Evolutionary conservation across 768 basidiomycete genomes (phyloP).

Genomic region (Phallus indusiatus): DNA sequence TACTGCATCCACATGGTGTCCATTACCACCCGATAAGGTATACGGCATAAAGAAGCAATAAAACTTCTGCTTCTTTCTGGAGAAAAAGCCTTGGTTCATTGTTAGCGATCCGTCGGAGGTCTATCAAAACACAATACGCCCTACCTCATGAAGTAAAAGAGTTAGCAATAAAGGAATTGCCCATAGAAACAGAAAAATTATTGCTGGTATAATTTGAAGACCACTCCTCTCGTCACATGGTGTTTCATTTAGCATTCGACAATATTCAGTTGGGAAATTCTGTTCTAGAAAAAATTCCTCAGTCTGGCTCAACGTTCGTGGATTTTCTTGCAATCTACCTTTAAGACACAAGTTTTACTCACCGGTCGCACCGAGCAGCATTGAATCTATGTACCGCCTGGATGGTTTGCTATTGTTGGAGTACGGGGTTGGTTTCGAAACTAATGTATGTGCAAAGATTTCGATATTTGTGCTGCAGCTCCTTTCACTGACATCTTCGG

Average conservation of each 20-base stretch:
- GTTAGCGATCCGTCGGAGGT: too few species aligned
- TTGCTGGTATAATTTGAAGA: background rate
- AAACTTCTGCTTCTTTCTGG: too few species aligned
- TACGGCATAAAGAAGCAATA: too few species aligned
- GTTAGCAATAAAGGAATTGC: background rate
- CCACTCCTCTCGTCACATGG: background rate
- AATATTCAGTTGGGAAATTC: background rate
- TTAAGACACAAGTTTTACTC: background rate
- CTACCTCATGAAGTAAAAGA: background rate
- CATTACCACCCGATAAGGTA: too few species aligned
- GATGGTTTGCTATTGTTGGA: constrained; percentile 1
- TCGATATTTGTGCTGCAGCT: background rate
- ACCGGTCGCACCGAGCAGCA: background rate
- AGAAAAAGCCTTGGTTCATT: too few species aligned
- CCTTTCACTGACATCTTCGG: background rate
- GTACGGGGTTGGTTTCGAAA: background rate
- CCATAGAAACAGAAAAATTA: constrained; percentile 1
- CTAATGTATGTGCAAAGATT: constrained; percentile 1
- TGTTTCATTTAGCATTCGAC: background rate
- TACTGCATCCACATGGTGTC: too few species aligned
- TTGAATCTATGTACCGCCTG: constrained; percentile 1
- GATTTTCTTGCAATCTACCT: too few species aligned
- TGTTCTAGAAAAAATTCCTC: constrained; percentile 3
- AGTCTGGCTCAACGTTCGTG: too few species aligned
- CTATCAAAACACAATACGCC: too few species aligned